Percentiles rank a stretch among this genome's conserved stretches.
These are phyloP conservation scores for Populus pruinosa DNA, from an alignment of 345 rosid species.

Conservation along the genomic window DNA sequence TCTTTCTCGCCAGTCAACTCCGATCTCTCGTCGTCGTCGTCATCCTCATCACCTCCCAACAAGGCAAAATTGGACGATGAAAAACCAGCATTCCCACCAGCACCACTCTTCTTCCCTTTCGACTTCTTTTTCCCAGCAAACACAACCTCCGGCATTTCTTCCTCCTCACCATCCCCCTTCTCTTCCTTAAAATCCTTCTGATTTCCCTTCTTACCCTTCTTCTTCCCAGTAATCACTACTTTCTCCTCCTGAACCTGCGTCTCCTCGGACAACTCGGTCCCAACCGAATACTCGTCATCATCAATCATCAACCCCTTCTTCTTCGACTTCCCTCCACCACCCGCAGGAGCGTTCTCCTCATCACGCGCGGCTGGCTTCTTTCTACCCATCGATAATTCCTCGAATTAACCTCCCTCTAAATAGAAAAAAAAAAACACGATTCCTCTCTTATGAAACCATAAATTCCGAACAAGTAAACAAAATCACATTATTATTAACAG, in stretches of 20 bases:
- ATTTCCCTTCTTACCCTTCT: constrained; percentile 66
- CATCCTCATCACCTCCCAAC: constrained; percentile 38
- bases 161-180: constrained; percentile 43
- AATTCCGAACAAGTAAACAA: too few relatives aligned
- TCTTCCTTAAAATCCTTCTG: constrained; percentile 25
- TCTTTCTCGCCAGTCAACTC: constrained; percentile 20
- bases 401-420: neutral
- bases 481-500: too few relatives aligned
- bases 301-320: constrained; percentile 65
- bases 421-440: neutral
- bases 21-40: constrained; percentile 28
- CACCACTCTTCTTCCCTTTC: constrained; percentile 42
- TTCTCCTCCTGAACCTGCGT: constrained; percentile 40
- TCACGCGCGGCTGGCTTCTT: constrained; percentile 62
- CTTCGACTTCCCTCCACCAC: constrained; percentile 61
- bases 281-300: constrained; percentile 78
- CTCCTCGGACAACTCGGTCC: constrained; percentile 56
- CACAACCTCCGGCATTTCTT: constrained; percentile 26
- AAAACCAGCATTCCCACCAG: constrained; percentile 10
- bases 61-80: constrained; percentile 43
- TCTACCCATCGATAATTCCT: constrained; percentile 49
- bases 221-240: constrained; percentile 43
- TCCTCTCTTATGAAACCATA: neutral
- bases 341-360: constrained; percentile 40
- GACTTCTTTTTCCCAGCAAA: constrained; percentile 57